phyloP scores from a whole-genome alignment of 1,284 basidiomycete genomes.

The Dichomitus squalens region DNA sequence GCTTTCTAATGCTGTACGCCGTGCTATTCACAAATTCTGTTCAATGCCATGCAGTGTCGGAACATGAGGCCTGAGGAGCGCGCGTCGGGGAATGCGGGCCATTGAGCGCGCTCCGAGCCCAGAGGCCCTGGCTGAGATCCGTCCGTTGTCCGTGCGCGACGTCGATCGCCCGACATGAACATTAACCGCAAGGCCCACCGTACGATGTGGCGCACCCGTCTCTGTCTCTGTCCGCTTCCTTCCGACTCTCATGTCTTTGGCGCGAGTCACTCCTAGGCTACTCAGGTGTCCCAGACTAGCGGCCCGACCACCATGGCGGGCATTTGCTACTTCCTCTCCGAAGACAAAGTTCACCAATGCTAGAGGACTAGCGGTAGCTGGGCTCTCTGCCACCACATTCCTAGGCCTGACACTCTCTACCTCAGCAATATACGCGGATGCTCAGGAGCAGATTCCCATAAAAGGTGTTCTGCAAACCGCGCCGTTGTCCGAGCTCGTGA shows the following conservation, averaged over 20 bases:
- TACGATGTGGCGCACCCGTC: background rate
- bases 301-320: background rate
- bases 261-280: background rate
- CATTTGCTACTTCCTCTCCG: background rate
- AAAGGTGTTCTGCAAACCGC: constrained; percentile 4
- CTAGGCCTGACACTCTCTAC: background rate
- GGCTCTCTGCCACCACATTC: background rate
- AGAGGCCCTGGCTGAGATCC: background rate
- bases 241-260: background rate
- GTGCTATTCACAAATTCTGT: background rate
- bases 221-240: background rate
- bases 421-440: background rate
- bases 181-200: background rate
- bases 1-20: background rate
- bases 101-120: background rate
- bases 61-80: background rate
- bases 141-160: background rate
- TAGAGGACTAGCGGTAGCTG: background rate
- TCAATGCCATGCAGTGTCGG: background rate
- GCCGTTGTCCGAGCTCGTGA: constrained; percentile 50
- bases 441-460: background rate
- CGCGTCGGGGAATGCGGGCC: background rate
- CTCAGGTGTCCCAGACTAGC: background rate
- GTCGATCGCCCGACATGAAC: background rate
- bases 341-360: background rate